phyloP scores from a whole-genome alignment of 169 alveolate genomes.

The Miamiensis avidus region DNA sequence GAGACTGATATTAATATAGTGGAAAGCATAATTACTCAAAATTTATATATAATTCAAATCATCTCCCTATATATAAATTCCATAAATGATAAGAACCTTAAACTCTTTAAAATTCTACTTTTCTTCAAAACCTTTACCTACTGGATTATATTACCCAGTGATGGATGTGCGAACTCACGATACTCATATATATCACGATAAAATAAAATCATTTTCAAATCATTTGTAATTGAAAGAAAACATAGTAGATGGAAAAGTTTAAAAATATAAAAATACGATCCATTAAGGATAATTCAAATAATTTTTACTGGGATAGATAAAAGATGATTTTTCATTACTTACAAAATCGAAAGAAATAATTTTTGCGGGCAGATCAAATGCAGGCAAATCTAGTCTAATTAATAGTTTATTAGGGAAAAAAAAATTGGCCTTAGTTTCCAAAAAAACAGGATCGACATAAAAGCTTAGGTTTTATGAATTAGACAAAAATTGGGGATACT shows the following conservation, averaged over 20 bases:
- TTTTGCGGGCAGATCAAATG: constrained; percentile 92
- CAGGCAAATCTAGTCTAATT: constrained; percentile 93
- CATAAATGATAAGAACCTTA: too few relatives aligned
- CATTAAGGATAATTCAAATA: not conserved
- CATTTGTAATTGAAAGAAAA: too few relatives aligned
- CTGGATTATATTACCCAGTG: not conserved
- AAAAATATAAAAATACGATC: too few relatives aligned
- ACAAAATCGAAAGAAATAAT: constrained; percentile 76
- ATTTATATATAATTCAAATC: too few relatives aligned
- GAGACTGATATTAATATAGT: too few relatives aligned
- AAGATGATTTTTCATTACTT: not conserved
- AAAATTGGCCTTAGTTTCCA: constrained; percentile 40
- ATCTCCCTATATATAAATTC: too few relatives aligned
- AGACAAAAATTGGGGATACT: not conserved
- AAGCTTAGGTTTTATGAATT: constrained; percentile 26
- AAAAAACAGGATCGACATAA: constrained; percentile 58
- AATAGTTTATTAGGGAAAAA: constrained; percentile 85
- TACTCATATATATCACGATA: not conserved
- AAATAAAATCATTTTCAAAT: too few relatives aligned
- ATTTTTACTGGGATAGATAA: constrained; percentile 10
- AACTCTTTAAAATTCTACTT: too few relatives aligned
- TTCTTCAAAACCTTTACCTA: not conserved
- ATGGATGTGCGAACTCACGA: not conserved
- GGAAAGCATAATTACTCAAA: too few relatives aligned
- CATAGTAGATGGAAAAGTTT: not conserved